A percentile compares a stretch with the other conserved stretches of the same genome.
Evolutionary conservation across 805 yeast genomes (phyloP).

Genomic region (Wickerhamomyces chaumierensis): DNA sequence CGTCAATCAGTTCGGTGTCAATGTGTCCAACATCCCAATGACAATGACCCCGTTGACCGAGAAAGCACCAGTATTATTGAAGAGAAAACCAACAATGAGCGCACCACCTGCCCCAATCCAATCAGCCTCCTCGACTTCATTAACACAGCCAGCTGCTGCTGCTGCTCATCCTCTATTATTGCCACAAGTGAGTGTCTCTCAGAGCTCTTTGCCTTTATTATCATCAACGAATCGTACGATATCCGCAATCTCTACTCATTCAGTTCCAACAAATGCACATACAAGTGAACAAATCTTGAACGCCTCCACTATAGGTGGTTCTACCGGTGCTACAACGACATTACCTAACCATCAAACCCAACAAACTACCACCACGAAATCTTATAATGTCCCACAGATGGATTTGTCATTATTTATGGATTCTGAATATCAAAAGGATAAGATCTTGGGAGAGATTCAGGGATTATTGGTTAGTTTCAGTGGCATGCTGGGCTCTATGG

Average conservation of each 20-base stretch:
- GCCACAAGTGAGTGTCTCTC: constrained; percentile 9
- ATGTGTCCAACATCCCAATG: constrained; percentile 38
- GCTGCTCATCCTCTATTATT: constrained; percentile 6
- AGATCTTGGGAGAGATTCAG: constrained; percentile 17
- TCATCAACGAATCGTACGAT: constrained; percentile 4
- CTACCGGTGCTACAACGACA: constrained; percentile 1
- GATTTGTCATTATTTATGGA: constrained; percentile 15
- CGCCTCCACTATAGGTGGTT: no score
- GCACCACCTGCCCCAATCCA: neutral
- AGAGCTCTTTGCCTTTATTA: constrained; percentile 9
- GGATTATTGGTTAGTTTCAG: constrained; percentile 12
- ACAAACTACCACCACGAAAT: neutral
- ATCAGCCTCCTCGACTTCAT: no score
- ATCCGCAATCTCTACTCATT: neutral
- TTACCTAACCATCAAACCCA: neutral
- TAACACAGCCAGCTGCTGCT: no score
- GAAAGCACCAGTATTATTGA: constrained; percentile 18
- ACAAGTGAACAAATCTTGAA: no score
- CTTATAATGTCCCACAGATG: constrained; percentile 4
- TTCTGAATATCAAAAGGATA: constrained; percentile 13
- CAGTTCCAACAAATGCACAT: no score
- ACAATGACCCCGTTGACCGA: constrained; percentile 80
- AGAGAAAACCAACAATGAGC: neutral
- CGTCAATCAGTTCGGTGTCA: constrained; percentile 60
- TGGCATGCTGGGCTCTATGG: constrained; percentile 19